These are phyloP conservation scores for Acanthochlamys bracteata DNA, from an alignment of 106 monocot genomes.

Conservation along the genomic window DNA sequence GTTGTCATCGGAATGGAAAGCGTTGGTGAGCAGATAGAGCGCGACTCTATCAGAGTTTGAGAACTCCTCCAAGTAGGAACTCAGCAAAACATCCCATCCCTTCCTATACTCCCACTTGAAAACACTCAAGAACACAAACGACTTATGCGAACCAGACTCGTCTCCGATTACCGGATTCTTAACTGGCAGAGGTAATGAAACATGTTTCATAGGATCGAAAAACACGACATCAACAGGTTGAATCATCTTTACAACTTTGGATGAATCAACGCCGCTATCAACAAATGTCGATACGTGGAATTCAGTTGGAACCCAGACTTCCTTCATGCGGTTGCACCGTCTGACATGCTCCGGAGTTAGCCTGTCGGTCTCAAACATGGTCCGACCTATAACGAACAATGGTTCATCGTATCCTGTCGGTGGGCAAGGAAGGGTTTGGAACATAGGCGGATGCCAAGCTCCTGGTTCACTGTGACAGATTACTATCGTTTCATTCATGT, in stretches of 20 bases:
- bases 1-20: conserved; percentile 43
- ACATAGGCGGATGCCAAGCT: conserved; percentile 59
- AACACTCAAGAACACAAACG: conserved; percentile 47
- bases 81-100: conserved; percentile 60
- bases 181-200: conserved; percentile 9
- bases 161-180: conserved; percentile 12
- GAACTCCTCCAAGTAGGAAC: conserved; percentile 37
- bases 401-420: conserved; percentile 37
- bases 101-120: conserved; percentile 73
- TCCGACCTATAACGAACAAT: conserved; percentile 42
- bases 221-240: conserved; percentile 54
- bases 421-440: conserved; percentile 43
- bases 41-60: conserved; percentile 21
- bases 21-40: conserved; percentile 29
- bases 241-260: conserved; percentile 39
- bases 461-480: conserved; percentile 74
- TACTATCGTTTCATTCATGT: conserved; percentile 27
- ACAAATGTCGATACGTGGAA: conserved; percentile 41
- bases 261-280: conserved; percentile 31
- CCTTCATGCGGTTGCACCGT: conserved; percentile 51
- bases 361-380: conserved; percentile 73
- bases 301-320: conserved; percentile 57
- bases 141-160: too few species aligned
- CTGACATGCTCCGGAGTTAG: conserved; percentile 35
- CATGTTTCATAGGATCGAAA: conserved; percentile 48